Conservation (phyloP, 1,284 basidiomycete species). For the Singerocomus rubriflavus region DNA sequence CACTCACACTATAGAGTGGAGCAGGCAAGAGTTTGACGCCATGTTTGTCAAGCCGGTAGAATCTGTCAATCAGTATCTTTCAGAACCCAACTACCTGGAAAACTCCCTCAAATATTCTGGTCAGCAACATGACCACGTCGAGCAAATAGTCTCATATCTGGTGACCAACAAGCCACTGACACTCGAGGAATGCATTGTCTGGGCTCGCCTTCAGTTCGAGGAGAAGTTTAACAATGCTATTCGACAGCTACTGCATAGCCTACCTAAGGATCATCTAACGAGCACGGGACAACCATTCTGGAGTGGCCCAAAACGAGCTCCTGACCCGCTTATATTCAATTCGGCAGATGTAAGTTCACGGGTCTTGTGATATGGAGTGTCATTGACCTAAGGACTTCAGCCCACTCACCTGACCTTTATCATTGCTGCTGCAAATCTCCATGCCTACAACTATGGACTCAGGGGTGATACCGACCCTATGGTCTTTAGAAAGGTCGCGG, state of each 20-base stretch:
- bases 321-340: conserved; percentile 89
- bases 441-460: conserved; percentile 97
- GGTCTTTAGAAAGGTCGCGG: conserved; percentile 82
- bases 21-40: conserved; percentile 89
- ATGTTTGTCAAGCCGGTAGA: conserved; percentile 94
- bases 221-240: conserved; percentile 94
- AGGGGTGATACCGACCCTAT: conserved; percentile 83
- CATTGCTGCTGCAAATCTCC: conserved; percentile 92
- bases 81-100: conserved; percentile 95
- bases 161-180: conserved; percentile 92
- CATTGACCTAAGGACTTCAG: conserved; percentile 40
- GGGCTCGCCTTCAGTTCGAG: conserved; percentile 97
- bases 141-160: conserved; percentile 88
- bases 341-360: conserved; percentile 72
- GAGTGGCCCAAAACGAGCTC: conserved; percentile 97
- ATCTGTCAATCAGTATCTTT: conserved; percentile 95
- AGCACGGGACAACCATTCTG: conserved; percentile 93
- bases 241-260: conserved; percentile 87
- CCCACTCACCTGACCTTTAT: conserved; percentile 88
- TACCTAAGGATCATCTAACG: conserved; percentile 91
- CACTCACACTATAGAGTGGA: conserved; percentile 99
- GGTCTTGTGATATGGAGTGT: neutral
- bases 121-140: conserved; percentile 87
- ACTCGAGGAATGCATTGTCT: conserved; percentile 96
- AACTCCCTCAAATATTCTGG: conserved; percentile 87